These are phyloP conservation scores for Dentipellis fragilis DNA, from an alignment of 768 basidiomycete genomes.

Conservation along the genomic window DNA sequence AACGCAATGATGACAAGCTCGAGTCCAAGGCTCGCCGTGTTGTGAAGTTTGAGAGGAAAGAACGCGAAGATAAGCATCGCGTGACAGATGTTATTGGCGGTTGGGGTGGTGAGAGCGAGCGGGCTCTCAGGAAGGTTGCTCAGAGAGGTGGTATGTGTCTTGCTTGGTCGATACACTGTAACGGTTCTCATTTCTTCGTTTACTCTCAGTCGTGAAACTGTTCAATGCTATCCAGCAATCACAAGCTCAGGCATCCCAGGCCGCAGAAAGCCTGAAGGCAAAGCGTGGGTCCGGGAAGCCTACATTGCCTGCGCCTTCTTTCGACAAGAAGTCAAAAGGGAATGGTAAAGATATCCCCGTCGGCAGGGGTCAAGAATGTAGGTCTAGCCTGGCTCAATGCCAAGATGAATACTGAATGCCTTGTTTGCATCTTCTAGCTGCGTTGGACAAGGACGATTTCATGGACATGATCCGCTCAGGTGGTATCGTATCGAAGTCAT, in stretches of 20 bases:
- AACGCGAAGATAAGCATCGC: constrained; percentile 59
- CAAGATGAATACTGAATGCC: constrained; percentile 2
- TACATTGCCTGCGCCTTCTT: constrained; percentile 53
- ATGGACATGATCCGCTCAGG: constrained; percentile 79
- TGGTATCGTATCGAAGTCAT: constrained; percentile 65
- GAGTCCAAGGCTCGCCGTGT: constrained; percentile 64
- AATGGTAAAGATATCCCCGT: constrained; percentile 45
- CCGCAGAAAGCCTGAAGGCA: constrained; percentile 49
- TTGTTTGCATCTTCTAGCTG: constrained; percentile 25
- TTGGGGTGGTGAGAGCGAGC: constrained; percentile 81
- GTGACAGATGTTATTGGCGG: constrained; percentile 71
- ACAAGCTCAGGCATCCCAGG: constrained; percentile 44
- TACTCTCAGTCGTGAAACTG: constrained; percentile 60
- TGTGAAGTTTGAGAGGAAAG: constrained; percentile 61
- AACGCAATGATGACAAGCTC: constrained; percentile 66
- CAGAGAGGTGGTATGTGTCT: constrained; percentile 65
- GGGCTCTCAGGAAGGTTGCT: constrained; percentile 70
- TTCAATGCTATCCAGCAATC: constrained; percentile 84
- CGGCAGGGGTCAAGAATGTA: constrained; percentile 51
- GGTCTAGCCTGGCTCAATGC: constrained; percentile 9
- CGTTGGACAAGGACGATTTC: constrained; percentile 64
- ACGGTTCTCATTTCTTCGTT: neutral
- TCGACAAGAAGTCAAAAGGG: constrained; percentile 38
- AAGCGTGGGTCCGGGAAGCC: constrained; percentile 66
- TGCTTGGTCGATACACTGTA: neutral